phyloP scores from a whole-genome alignment of 345 rosid genomes.

The Acer campestre region DNA sequence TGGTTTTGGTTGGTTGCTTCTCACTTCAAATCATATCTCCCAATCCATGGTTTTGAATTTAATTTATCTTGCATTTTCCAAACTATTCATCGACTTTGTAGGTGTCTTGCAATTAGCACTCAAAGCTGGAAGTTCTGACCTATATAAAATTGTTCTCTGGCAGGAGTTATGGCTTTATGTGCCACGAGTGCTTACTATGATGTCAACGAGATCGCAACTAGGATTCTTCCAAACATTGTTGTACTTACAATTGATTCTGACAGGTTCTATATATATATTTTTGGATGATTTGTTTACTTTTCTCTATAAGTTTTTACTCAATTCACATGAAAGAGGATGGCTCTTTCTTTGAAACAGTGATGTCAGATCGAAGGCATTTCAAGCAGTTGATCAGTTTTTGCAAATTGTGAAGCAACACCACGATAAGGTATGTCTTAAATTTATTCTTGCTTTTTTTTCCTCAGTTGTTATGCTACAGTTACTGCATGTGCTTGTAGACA shows the following conservation, averaged over 20 bases:
- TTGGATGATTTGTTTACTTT: not conserved
- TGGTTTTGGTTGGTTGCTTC: not conserved
- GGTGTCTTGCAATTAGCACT: conserved; percentile 6
- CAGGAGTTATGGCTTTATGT: conserved; percentile 96
- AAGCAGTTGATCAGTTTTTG: conserved; percentile 91
- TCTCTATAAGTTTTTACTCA: conserved; percentile 1
- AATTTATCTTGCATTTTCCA: not conserved
- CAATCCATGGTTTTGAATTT: not conserved
- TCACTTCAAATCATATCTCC: not conserved
- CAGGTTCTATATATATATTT: conserved; percentile 48
- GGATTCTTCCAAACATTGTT: conserved; percentile 88
- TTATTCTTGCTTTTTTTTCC: not conserved
- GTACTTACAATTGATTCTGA: conserved; percentile 92
- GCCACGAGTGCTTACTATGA: conserved; percentile 95
- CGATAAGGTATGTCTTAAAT: conserved; percentile 61
- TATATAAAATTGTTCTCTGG: conserved; percentile 22
- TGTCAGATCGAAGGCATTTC: conserved; percentile 91
- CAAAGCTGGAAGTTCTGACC: conserved; percentile 8
- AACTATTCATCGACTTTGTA: not conserved
- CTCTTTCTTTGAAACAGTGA: conserved; percentile 60
- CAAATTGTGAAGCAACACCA: conserved; percentile 79
- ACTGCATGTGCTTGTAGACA: not conserved
- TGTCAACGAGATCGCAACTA: conserved; percentile 83
- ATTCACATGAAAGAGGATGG: conserved; percentile 15
- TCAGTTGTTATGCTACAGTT: not conserved